Evolutionary conservation across 164 flowering plant species (phyloP).

Genomic region (Cinnamomum micranthum): DNA sequence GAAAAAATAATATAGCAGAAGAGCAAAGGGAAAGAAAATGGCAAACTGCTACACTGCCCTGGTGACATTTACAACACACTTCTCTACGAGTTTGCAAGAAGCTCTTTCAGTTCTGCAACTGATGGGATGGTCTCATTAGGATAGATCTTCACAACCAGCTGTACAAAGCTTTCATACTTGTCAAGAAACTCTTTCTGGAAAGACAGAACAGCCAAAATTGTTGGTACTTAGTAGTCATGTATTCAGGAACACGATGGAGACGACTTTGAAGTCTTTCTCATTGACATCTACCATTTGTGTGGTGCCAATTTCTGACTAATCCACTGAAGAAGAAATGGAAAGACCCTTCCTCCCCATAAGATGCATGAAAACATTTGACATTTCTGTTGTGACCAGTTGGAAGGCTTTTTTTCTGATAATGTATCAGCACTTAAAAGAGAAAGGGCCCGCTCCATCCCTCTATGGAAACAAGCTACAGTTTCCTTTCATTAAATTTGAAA

Average conservation of each 20-base stretch:
- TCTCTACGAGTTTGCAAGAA: conserved; percentile 29
- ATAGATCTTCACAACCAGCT: conserved; percentile 71
- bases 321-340: no score
- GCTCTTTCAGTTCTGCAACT: conserved; percentile 72
- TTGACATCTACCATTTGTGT: background rate
- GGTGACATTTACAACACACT: background rate
- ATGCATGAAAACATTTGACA: no score
- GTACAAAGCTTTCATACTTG: conserved; percentile 81
- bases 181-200: conserved; percentile 87
- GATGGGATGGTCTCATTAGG: conserved; percentile 62
- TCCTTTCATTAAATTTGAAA: background rate
- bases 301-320: no score
- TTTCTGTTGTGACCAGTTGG: no score
- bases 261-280: background rate
- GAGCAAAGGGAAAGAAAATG: background rate
- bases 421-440: no score
- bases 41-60: background rate
- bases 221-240: background rate
- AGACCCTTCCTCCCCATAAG: no score
- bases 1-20: background rate
- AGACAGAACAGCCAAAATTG: background rate
- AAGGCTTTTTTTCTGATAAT: no score
- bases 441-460: background rate
- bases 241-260: background rate
- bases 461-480: no score